These are phyloP conservation scores for Fusarium chlamydosporum DNA, from an alignment of 2,329 filamentous ascomycete species.

Conservation along the genomic window DNA sequence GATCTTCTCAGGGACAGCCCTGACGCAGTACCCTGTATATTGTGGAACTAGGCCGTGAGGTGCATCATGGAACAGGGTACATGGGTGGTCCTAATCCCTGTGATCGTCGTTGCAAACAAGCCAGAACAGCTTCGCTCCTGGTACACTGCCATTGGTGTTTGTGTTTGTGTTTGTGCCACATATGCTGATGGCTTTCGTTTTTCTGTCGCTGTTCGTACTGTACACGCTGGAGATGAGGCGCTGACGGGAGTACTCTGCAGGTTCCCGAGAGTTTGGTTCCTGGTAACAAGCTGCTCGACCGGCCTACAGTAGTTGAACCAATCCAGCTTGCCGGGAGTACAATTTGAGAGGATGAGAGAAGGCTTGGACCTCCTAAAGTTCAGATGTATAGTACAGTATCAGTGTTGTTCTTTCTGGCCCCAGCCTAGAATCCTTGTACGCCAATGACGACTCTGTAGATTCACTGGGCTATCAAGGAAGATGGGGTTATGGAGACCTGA, in stretches of 20 bases:
- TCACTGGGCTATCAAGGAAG: constrained; percentile 16
- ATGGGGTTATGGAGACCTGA: constrained; percentile 37
- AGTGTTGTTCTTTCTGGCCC: constrained; percentile 32
- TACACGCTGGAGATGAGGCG: constrained; percentile 24
- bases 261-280: constrained; percentile 31
- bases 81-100: constrained; percentile 29
- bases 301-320: constrained; percentile 4
- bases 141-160: constrained; percentile 35
- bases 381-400: constrained; percentile 5
- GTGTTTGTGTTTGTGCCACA: constrained; percentile 19
- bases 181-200: constrained; percentile 3
- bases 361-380: constrained; percentile 24
- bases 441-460: constrained; percentile 40
- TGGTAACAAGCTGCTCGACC: constrained; percentile 17
- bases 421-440: constrained; percentile 7
- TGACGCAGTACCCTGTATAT: constrained; percentile 26
- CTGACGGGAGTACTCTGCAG: constrained; percentile 36
- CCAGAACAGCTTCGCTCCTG: constrained; percentile 31
- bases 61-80: constrained; percentile 37
- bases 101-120: constrained; percentile 34
- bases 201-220: constrained; percentile 20
- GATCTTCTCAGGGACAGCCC: constrained; percentile 35
- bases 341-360: constrained; percentile 12
- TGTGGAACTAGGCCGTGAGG: constrained; percentile 37
- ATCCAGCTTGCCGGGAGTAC: constrained; percentile 24